Conservation (phyloP, 495 filamentous ascomycete genomes). For the Podospora pseudopauciseta region DNA sequence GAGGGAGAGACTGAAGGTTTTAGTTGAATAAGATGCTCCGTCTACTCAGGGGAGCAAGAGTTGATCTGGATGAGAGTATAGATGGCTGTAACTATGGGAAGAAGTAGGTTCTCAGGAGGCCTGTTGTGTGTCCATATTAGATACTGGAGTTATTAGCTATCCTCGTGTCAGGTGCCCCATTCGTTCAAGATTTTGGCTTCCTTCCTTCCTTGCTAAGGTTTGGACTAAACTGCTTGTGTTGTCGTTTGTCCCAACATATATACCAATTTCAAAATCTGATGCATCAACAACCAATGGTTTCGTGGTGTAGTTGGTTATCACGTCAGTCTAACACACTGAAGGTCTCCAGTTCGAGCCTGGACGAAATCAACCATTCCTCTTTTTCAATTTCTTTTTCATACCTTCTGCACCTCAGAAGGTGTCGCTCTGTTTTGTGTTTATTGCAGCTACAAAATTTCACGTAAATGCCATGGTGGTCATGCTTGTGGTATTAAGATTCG, state of each 20-base stretch:
- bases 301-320: conserved; percentile 23
- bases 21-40: conserved; percentile 27
- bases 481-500: too few relatives aligned
- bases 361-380: conserved; percentile 15
- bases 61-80: too few relatives aligned
- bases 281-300: conserved; percentile 2
- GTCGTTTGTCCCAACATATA: neutral
- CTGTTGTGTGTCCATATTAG: too few relatives aligned
- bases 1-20: conserved; percentile 30
- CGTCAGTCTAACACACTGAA: conserved; percentile 21
- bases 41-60: neutral
- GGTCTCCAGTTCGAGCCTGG: conserved; percentile 24
- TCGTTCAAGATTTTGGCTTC: too few relatives aligned
- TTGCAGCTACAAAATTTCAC: neutral
- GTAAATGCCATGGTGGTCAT: too few relatives aligned
- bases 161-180: too few relatives aligned
- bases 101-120: too few relatives aligned
- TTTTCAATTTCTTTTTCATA: neutral
- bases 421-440: too few relatives aligned
- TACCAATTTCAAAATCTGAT: neutral
- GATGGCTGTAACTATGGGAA: too few relatives aligned
- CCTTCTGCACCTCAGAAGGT: neutral
- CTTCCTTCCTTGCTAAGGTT: too few relatives aligned
- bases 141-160: too few relatives aligned
- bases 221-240: too few relatives aligned